A percentile compares a stretch with the other conserved stretches of the same genome.
phyloP scores from a whole-genome alignment of 2,329 filamentous ascomycete genomes.

The Aspergillus tamarii region DNA sequence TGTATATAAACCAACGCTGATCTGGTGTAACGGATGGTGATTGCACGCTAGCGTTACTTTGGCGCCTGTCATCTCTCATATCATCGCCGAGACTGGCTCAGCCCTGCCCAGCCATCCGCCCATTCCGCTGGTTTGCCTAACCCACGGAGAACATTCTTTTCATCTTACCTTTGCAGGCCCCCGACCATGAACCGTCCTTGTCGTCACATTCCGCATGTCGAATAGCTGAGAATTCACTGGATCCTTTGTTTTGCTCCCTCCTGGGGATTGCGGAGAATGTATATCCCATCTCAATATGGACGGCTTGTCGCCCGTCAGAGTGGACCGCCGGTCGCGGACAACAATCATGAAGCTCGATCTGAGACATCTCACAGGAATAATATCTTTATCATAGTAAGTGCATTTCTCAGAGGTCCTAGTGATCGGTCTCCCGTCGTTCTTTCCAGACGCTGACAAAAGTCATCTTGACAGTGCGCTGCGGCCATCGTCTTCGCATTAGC shows the following conservation, averaged over 20 bases:
- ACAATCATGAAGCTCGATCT: not conserved
- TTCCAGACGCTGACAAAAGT: conserved; percentile 12
- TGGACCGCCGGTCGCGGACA: conserved; percentile 1
- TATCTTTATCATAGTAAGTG: conserved; percentile 36
- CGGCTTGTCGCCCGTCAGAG: conserved; percentile 23
- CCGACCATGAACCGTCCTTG: not conserved
- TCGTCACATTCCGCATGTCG: conserved; percentile 16
- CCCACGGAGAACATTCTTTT: not conserved
- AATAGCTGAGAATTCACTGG: conserved; percentile 9
- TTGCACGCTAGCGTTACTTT: not conserved
- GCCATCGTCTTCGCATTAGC: conserved; percentile 37
- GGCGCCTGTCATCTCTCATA: not conserved
- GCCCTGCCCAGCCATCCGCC: conserved; percentile 5
- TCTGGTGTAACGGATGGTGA: not conserved
- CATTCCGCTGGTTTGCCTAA: not conserved
- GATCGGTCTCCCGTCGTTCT: not conserved
- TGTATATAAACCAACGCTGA: not conserved
- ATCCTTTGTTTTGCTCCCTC: conserved; percentile 10
- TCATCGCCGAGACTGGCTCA: conserved; percentile 6
- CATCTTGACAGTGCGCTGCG: conserved; percentile 27
- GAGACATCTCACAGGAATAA: conserved; percentile 22
- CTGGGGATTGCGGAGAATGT: conserved; percentile 22
- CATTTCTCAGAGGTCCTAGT: not conserved
- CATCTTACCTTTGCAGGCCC: not conserved
- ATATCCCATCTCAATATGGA: conserved; percentile 22